phyloP scores from a whole-genome alignment of 805 yeast genomes.

The Helenozyma rhizophorensis region DNA sequence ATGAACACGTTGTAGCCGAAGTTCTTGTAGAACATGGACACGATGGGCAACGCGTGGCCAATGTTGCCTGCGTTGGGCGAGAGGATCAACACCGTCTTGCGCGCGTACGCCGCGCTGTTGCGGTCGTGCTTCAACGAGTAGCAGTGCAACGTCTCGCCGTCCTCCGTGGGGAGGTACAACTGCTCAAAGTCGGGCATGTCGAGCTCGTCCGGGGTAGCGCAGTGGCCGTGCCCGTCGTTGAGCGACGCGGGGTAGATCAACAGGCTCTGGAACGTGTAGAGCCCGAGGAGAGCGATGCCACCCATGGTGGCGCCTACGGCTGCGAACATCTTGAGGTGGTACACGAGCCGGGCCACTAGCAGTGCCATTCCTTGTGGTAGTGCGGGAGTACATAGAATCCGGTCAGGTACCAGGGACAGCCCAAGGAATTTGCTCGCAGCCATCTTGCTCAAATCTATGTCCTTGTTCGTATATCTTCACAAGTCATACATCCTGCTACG shows the following conservation, averaged over 20 bases:
- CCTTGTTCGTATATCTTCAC: no score
- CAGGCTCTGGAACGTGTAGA: slow-evolving; percentile 58
- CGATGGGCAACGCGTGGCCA: slow-evolving; percentile 84
- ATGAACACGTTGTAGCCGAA: slow-evolving; percentile 75
- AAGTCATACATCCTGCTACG: no score
- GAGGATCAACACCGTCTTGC: slow-evolving; percentile 70
- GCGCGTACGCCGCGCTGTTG: slow-evolving; percentile 32
- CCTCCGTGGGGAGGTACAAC: slow-evolving; percentile 57
- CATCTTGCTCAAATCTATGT: no score
- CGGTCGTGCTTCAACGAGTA: slow-evolving; percentile 54
- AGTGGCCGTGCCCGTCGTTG: slow-evolving; percentile 66
- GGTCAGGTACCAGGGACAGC: no score
- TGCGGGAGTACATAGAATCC: no score
- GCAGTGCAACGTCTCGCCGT: slow-evolving; percentile 64
- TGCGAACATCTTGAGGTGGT: slow-evolving; percentile 23
- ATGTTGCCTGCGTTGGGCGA: slow-evolving; percentile 97
- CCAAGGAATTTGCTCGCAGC: no score
- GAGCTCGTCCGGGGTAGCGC: slow-evolving; percentile 73
- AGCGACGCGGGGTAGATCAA: slow-evolving; percentile 82
- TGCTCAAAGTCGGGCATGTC: slow-evolving; percentile 59
- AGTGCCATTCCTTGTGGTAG: no score
- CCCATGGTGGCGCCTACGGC: slow-evolving; percentile 43
- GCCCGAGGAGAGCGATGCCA: slow-evolving; percentile 42
- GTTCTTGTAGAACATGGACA: slow-evolving; percentile 56
- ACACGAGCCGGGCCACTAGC: slow-evolving; percentile 7